Conservation (phyloP, 2,329 filamentous ascomycete genomes). For the Diaporthe humulicola region DNA sequence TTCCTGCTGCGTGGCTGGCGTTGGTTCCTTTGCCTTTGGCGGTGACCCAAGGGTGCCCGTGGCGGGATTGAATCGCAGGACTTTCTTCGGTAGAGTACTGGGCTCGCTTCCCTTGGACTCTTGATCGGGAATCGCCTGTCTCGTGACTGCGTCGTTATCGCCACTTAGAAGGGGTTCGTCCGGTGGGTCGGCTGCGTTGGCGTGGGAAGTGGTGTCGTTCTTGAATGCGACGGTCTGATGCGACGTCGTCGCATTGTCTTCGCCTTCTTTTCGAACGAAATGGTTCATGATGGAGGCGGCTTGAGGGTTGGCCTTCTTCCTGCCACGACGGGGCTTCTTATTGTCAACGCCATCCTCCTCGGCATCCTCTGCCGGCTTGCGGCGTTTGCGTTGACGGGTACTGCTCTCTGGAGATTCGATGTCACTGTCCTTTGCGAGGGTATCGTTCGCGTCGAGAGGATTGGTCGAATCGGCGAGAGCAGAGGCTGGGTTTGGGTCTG, state of each 20-base stretch:
- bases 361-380: constrained; percentile 43
- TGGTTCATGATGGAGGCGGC: constrained; percentile 44
- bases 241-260: constrained; percentile 1
- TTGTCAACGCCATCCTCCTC: constrained; percentile 40
- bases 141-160: not conserved
- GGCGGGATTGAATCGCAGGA: constrained; percentile 69
- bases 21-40: constrained; percentile 63
- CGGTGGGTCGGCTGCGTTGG: not conserved
- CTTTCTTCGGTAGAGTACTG: constrained; percentile 54
- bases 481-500: not conserved
- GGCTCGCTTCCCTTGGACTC: not conserved
- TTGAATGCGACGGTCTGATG: constrained; percentile 36
- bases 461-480: not conserved
- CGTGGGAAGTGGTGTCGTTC: not conserved
- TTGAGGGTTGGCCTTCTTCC: constrained; percentile 45
- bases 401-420: constrained; percentile 35
- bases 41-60: constrained; percentile 75
- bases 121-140: not conserved
- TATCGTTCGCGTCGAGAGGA: not conserved
- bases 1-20: constrained; percentile 37
- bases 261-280: constrained; percentile 40
- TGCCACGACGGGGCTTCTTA: constrained; percentile 43
- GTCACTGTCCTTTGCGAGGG: constrained; percentile 3
- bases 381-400: constrained; percentile 42
- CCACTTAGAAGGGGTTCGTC: not conserved